Base-by-base conservation (phyloP, 768 basidiomycete species). In the Russula emetica region DNA sequence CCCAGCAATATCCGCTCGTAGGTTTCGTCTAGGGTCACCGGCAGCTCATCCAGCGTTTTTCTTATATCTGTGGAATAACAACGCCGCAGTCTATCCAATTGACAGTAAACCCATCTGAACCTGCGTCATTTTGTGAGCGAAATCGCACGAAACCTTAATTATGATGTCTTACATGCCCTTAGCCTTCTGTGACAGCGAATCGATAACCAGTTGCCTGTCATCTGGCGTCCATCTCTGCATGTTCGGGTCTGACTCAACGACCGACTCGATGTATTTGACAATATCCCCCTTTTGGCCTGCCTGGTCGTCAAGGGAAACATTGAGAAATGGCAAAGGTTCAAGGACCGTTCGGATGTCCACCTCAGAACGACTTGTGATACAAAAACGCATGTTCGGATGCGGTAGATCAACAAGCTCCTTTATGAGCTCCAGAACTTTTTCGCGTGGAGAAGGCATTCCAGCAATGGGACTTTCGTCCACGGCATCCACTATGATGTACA, bases 401-500 rank as follows among this genome's bases (percentile, higher is more conserved):
- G 2, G 30, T 14, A 38, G 13, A 14, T 28, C 4, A 28, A 28
- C 28, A 28, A 58, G 20, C 32, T 47, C 44, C 16, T 50, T n/a
- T n/a, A 58, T 5, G 32, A 58, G 34, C 3, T 38, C 5, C 11
- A 58, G 30, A 3, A 58, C 34, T 26, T 45, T 32, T 36, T 58
- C 57, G 13, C 57, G 57, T 14, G 45, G 13, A 14, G 57, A 16
- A 2, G 32, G 57, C 1, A 50, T n/a, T 18, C 44, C 44, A 38
- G 14, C 22, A 18, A 38, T 36, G 5, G 57, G 57, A 50, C 47
- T 50, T 26, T 58, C 57, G 34, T 50, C 57, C 5, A 50, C 3
- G 22, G 47, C 57, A 20, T 56, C 55, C 13, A 34, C 22, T 22
- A 60, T n/a, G 38, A 52, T 60, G 10, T 52, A 60, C 9, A 50